Base-by-base conservation (phyloP, 2,329 filamentous ascomycete genomes). In the Zelopaecilomyces penicillatus region DNA sequence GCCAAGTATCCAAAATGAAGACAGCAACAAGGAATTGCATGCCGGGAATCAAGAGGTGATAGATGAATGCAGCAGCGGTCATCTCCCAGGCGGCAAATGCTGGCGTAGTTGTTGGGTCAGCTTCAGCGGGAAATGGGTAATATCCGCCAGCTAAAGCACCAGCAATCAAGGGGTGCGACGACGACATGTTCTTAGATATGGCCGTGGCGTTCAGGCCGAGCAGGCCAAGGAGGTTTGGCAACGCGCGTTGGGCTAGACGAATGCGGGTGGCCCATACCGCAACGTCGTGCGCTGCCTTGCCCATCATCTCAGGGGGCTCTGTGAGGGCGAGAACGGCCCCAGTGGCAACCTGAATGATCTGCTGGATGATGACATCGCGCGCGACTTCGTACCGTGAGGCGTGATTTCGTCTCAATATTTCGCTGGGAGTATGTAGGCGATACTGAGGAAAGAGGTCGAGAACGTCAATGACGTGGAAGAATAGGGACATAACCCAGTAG, bases 361-460 rank as follows among this genome's bases (percentile, higher is more conserved):
- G 93, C 67, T 98, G 91, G 47, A 97, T 62, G 44, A 97, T 69
- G 54, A 97, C 91, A 71, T 97, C 91, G 63, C 87, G 83, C 51
- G 91, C 80, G 4, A 95, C 89, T 58, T 96, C 84, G 68, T 78
- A 87, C 50, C 88, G 80, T 39, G 85, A 79, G 43, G 88, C 91
- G 59, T 87, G 87, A 66, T 96, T 96, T 56, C 90, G 80, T 65
- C 87, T 87, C 32, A 82, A 63, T 51, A 97, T 85, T 66, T 97
- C 91, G 42, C 88, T 89, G 10, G 93, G 93, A 0, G 93, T 97
- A 68, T 98, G 93, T 36, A 98, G 75, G 51, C 93, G 85, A 68
- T 97, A 96, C 57, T 94, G 80, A 12, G 90, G 83, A 63, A 91
- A 95, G 33, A 91, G 70, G 64, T 96, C 87, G 67, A 83, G 82